Evolutionary conservation across 2,329 filamentous ascomycete species (phyloP), one percentile per base, ranked within the genome.

Genomic region (Ophiostoma quercus): DNA sequence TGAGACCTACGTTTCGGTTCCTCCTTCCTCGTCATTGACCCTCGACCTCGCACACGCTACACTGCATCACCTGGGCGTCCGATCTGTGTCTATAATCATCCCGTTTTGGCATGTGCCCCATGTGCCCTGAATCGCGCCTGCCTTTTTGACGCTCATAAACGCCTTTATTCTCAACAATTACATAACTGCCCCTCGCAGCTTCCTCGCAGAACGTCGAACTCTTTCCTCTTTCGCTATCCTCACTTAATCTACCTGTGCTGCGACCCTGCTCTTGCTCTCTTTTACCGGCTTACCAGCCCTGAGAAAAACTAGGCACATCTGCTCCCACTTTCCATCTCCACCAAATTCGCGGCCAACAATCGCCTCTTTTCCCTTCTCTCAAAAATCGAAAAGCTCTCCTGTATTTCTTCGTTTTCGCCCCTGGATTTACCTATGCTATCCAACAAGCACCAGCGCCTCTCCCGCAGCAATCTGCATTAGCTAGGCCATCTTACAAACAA

Each of bases 121-220:
- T 71, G 70, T 69, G 70, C 51, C 67, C 43, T 68, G 69, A 39
- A 62, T 39, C 67, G 69, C 63, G 34, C 67, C 67, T 62, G 47
- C 63, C 25, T 34, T 47, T n/a, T 14, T 34, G 12, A 57, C 57
- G 66, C 60, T 22, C 29, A 32, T 65, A 67, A 43, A 22, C 16
- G 22, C 47, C 4, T 9, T 47, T 34, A 65, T 66, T 57, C 62
- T 34, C 41, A 67, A 19, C 41, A 37, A 32, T 60, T 22, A 47
- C 22, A 7, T 3, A 67, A 22, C 12, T 47, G 39, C 41, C n/a
- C 57, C 57, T 29, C 25, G 25, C 57, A 62, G 62, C 34, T 22
- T 63, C 57, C 57, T 34, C 29, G 51, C 11, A 12, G 9, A 12
- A 3, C 25, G 12, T 60, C 22, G 2, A 29, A 22, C 54, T 60